Evolutionary conservation across 257 asterid genomes (phyloP).

Genomic region (Verbena officinalis): DNA sequence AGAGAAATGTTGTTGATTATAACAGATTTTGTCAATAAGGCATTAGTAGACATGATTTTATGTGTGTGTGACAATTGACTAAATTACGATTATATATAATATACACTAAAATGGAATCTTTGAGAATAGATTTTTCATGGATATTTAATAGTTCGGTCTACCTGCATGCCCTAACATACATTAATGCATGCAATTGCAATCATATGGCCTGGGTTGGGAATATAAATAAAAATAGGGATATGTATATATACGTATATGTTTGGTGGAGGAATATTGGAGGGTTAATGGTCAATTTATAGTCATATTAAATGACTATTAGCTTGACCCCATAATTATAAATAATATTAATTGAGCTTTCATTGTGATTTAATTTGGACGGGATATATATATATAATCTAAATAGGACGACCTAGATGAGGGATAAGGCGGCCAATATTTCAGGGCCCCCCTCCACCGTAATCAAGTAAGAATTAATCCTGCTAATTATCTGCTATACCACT

Average conservation of each 20-base stretch:
- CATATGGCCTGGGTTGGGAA: background rate
- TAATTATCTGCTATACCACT: too few relatives aligned
- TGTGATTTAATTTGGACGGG: constrained; percentile 33
- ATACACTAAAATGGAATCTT: background rate
- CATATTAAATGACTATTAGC: constrained; percentile 31
- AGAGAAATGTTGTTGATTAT: too few relatives aligned
- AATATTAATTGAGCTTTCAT: constrained; percentile 30
- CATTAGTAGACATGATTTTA: too few relatives aligned
- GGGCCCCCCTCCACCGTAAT: too few relatives aligned
- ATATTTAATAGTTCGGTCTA: constrained; percentile 18
- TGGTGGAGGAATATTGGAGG: constrained; percentile 9
- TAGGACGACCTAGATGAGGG: too few relatives aligned
- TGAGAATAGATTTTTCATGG: background rate
- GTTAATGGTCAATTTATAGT: constrained; percentile 29
- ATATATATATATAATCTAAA: too few relatives aligned
- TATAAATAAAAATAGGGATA: background rate
- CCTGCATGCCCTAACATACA: constrained; percentile 28
- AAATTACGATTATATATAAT: too few relatives aligned
- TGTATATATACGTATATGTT: background rate
- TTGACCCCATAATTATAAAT: constrained; percentile 39
- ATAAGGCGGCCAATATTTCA: too few relatives aligned
- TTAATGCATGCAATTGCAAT: constrained; percentile 25
- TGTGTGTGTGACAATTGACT: too few relatives aligned
- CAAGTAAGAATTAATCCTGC: too few relatives aligned
- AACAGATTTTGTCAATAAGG: too few relatives aligned